A percentile compares a stretch with the other conserved stretches of the same genome.
Conservation (phyloP, 2,329 filamentous ascomycete species). For the Sporothrix luriei region DNA sequence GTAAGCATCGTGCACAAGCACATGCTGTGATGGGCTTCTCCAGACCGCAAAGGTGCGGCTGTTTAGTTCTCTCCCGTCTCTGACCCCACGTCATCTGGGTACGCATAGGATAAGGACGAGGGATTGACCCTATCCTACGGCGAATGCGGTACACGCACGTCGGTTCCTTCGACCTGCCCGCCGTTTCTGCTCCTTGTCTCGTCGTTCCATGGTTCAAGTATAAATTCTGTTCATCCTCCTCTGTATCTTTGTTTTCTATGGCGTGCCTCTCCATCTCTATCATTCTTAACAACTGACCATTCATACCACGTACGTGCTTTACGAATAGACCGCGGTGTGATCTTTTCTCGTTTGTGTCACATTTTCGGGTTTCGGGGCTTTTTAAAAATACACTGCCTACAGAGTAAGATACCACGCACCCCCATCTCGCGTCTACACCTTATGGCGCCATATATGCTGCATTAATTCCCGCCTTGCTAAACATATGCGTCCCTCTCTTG, state of each 20-base stretch:
- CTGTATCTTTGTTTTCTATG: neutral
- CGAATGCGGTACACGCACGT: neutral
- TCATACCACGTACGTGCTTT: neutral
- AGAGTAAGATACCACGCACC: neutral
- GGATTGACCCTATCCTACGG: neutral
- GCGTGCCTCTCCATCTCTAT: neutral
- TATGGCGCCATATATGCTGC: neutral
- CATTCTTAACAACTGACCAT: neutral
- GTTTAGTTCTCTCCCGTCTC: neutral
- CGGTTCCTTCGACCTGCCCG: neutral
- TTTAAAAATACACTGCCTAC: too few relatives aligned
- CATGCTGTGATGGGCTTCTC: slow-evolving; percentile 13
- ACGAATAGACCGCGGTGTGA: neutral
- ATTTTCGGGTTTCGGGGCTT: too few relatives aligned
- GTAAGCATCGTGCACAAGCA: neutral
- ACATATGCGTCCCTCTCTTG: neutral
- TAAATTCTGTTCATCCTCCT: neutral
- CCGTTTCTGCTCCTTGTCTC: neutral
- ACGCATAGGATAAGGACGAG: neutral
- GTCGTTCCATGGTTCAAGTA: neutral
- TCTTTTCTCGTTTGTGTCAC: neutral
- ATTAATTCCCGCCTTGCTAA: neutral
- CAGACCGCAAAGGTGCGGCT: neutral
- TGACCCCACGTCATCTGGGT: neutral
- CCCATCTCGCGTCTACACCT: neutral